phyloP scores from a whole-genome alignment of 2,329 filamentous ascomycete genomes.

The Ascochyta clinopodiicola region DNA sequence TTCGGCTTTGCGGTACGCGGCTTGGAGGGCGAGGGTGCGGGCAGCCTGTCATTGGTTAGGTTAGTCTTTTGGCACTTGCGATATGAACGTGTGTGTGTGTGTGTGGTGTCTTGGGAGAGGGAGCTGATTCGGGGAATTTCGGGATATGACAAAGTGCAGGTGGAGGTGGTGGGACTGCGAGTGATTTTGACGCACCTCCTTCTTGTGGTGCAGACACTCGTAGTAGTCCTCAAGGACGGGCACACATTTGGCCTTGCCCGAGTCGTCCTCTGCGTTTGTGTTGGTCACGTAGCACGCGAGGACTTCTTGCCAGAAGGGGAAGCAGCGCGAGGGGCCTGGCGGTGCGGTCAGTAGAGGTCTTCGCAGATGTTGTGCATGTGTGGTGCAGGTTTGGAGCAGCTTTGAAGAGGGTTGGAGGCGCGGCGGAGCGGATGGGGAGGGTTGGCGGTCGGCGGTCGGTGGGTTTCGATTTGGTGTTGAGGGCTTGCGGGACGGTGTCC shows the following conservation, averaged over 20 bases:
- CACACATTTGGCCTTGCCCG: conserved; percentile 85
- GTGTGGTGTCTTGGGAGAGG: neutral
- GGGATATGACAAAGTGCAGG: too few relatives aligned
- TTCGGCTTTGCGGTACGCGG: conserved; percentile 79
- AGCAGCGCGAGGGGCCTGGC: conserved; percentile 79
- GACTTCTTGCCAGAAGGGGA: conserved; percentile 99
- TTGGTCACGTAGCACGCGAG: conserved; percentile 98
- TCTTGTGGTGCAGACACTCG: conserved; percentile 97
- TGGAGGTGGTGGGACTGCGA: too few relatives aligned
- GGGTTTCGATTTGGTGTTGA: neutral
- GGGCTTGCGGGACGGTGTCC: neutral
- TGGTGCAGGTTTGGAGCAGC: neutral
- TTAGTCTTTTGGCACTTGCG: too few relatives aligned
- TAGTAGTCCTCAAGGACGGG: conserved; percentile 94
- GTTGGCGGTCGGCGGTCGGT: neutral
- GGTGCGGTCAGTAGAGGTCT: neutral
- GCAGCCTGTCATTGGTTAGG: conserved; percentile 64
- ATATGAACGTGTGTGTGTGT: too few relatives aligned
- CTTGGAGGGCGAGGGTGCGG: conserved; percentile 78
- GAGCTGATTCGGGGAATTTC: too few relatives aligned
- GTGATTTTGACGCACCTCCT: conserved; percentile 75
- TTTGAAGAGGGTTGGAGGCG: neutral
- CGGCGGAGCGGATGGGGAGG: neutral
- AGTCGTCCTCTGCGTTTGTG: conserved; percentile 76
- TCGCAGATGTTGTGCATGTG: neutral